Evolutionary conservation across 495 filamentous ascomycete species (phyloP).

Genomic region (Aspergillus steynii): DNA sequence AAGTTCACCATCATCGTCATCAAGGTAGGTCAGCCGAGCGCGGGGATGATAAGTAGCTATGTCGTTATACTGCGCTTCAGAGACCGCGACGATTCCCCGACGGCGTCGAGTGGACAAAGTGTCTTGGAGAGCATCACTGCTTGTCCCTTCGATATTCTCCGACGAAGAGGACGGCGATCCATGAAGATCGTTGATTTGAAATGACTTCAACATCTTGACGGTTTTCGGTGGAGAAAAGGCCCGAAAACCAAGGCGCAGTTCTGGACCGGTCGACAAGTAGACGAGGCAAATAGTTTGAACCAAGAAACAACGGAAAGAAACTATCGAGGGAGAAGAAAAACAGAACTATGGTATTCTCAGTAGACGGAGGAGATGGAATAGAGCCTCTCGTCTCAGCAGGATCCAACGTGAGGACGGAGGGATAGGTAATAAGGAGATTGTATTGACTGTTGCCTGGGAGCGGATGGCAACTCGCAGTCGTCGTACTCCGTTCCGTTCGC

Average conservation of each 20-base stretch:
- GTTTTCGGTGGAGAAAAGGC: neutral
- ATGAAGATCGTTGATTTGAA: constrained; percentile 44
- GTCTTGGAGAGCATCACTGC: constrained; percentile 1
- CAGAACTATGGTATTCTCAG: neutral
- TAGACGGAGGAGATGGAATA: neutral
- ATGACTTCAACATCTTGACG: constrained; percentile 42
- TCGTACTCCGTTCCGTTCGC: neutral
- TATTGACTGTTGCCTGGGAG: constrained; percentile 24
- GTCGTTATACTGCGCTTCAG: constrained; percentile 49
- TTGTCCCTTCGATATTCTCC: neutral
- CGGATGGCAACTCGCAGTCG: neutral
- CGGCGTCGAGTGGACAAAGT: neutral
- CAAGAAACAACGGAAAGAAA: neutral
- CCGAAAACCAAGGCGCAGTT: neutral
- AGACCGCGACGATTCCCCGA: constrained; percentile 39
- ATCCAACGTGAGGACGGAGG: constrained; percentile 12
- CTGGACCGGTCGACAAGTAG: neutral
- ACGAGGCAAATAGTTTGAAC: neutral
- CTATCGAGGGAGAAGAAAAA: neutral
- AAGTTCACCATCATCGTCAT: constrained; percentile 55
- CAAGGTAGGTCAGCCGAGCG: constrained; percentile 52
- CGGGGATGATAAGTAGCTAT: constrained; percentile 49
- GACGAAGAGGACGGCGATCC: constrained; percentile 16
- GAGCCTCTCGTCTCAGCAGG: constrained; percentile 4
- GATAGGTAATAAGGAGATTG: constrained; percentile 3